Base-by-base conservation (phyloP, 2,329 filamentous ascomycete genomes). In the Calonectria montana region DNA sequence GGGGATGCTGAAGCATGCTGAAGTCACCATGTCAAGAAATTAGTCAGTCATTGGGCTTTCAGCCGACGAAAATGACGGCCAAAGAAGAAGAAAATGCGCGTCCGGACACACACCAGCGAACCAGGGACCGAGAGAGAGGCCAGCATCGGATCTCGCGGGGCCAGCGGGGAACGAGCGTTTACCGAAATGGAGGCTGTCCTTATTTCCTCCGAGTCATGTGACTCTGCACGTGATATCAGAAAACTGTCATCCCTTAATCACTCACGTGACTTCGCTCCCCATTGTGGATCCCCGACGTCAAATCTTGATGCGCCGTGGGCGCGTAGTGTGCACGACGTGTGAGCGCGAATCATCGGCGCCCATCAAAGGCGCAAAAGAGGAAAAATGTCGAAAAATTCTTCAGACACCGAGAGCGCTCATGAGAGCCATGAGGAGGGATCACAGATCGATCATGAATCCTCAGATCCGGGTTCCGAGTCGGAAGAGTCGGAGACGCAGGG, bases 401-500 rank as follows among this genome's bases (percentile, higher is more conserved):
- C 31, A 50, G 57, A 59, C n/a, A 29, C 45, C 27, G 69, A 71
- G 21, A 47, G 64, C 47, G 48, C 18, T 16, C 39, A 61, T 3
- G 55, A 71, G 1, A 55, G 31, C n/a, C 21, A 47, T 21, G 61
- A 69, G 21, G 27, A 61, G 1, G 29, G 43, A 6, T 16, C 62
- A 16, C 70, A 72, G 21, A 18, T 55, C 27, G 47, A 63, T 15
- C 48, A 72, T 7, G 67, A 35, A 23, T 41, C 15, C 7, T 15
- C 50, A 3, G 39, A 69, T 0, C 27, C 61, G 0, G 25, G 55
- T 12, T 67, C 50, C 45, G 66, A 73, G 13, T 47, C 63, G n/a
- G 77, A 79, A 55, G 69, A 68, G 35, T 76, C 71, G 2, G 77
- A 78, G 27, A 71, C 70, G 16, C 75, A 76, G 57, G 76, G 75